A percentile compares a stretch with the other conserved stretches of the same genome.
These are phyloP conservation scores for Fraxinus quadrangulata DNA, from an alignment of 257 asterid genomes.

Conservation along the genomic window DNA sequence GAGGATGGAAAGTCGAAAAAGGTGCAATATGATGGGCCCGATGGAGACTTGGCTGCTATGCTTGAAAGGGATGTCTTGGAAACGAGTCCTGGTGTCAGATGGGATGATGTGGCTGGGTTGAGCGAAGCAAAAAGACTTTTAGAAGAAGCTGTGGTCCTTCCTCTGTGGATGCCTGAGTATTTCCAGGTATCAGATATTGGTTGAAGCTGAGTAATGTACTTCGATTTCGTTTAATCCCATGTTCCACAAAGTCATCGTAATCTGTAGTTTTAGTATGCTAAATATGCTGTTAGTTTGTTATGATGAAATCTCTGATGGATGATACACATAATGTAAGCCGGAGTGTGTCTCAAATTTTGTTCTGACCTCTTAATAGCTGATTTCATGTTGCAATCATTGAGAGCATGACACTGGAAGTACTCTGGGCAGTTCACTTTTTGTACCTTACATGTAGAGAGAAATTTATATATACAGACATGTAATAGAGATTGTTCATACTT, in stretches of 20 bases:
- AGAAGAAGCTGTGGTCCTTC: slow-evolving; percentile 99
- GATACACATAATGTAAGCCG: background rate
- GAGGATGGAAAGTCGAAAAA: slow-evolving; percentile 90
- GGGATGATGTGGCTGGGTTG: slow-evolving; percentile 99
- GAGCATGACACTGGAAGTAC: slow-evolving; percentile 1
- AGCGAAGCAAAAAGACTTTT: slow-evolving; percentile 94
- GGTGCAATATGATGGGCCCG: slow-evolving; percentile 94
- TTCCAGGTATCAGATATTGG: slow-evolving; percentile 72
- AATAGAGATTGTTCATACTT: background rate
- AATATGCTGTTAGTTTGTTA: slow-evolving; percentile 2
- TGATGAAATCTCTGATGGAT: background rate
- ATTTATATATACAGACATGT: background rate
- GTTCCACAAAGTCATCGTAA: slow-evolving; percentile 10
- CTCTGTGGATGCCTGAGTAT: slow-evolving; percentile 99
- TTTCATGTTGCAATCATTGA: background rate
- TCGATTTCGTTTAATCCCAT: background rate
- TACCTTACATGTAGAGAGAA: slow-evolving; percentile 9
- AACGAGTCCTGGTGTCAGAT: slow-evolving; percentile 90
- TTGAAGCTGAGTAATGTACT: slow-evolving; percentile 19
- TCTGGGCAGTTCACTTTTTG: background rate
- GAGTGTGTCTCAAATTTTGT: slow-evolving; percentile 4
- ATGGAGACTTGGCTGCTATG: slow-evolving; percentile 98
- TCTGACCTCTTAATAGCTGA: slow-evolving; percentile 15
- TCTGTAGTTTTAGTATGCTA: slow-evolving; percentile 8
- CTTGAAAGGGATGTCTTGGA: slow-evolving; percentile 98